Base-by-base conservation (phyloP, 129 eudicot genomes). In the Smallanthus sonchifolius region DNA sequence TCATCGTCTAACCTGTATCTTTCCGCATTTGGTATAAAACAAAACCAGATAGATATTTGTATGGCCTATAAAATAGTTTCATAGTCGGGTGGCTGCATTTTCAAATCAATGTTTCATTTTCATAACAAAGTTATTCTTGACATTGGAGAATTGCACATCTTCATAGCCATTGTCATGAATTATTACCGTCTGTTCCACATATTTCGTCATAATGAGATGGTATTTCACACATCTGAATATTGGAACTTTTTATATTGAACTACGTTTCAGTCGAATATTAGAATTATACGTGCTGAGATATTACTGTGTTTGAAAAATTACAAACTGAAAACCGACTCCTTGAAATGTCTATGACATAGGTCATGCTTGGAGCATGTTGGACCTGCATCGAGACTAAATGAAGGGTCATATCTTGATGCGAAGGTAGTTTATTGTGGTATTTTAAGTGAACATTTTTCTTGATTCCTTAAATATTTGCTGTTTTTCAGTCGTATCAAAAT, bases 401-500 rank as follows among this genome's bases (percentile, higher is more conserved):
- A 52, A 17, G 4, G 2, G 30, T 16, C 10, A 7, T 2, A 36
- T 45, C 39, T 60, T 74, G 45, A 74, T 62, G 71, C 9, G 14
- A 37, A 34, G 57, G 68, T 51, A 9, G 36, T 75, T 66, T 65
- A 35, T 52, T 67, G 9, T 76, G 80, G 24, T 42, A 76, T 67
- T 76, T 67, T 42, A 36, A 67, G 51, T 56, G 16, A 36, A 67
- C 59, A 17, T 10, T 67, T 55, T 10, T n/a, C 13, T 76, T 37
- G 10, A 66, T 24, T 16, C 9, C 72, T 51, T 5, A 16, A 30
- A 9, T 65, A n/a, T 40, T 54, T 69, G 56, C 16, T 61, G 65
- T 77, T 76, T 45, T 39, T 47, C 16, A 6, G 40, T 57, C 34
- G 64, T 47, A 70, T 78, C 77, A 61, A 78, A 66, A 70, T 75